Conservation (phyloP, 768 basidiomycete species). For the Leccinum barrowsii region DNA sequence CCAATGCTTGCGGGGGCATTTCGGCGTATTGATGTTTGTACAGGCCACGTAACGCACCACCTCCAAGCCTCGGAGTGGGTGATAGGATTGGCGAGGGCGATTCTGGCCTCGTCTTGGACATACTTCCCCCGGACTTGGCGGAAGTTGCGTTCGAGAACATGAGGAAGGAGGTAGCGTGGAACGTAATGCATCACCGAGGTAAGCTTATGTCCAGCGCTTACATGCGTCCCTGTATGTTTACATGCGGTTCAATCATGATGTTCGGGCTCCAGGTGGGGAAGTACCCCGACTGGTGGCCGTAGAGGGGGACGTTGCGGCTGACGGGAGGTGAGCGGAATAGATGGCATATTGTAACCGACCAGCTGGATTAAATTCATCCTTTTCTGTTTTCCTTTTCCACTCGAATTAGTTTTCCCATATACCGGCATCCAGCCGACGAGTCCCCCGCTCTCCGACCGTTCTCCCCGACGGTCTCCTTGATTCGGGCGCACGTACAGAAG, state of each 20-base stretch:
- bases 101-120: conserved; percentile 51
- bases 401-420: conserved; percentile 60
- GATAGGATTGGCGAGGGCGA: conserved; percentile 65
- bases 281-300: conserved; percentile 66
- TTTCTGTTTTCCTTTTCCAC: neutral
- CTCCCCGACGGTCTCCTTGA: conserved; percentile 62
- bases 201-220: conserved; percentile 9
- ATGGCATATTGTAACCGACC: too few relatives aligned
- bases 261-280: conserved; percentile 56
- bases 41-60: conserved; percentile 20
- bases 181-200: conserved; percentile 74
- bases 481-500: conserved; percentile 60
- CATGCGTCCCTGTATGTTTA: neutral
- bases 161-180: conserved; percentile 66
- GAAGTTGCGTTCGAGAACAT: conserved; percentile 55
- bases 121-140: conserved; percentile 57
- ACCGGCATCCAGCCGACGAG: conserved; percentile 79
- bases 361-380: too few relatives aligned
- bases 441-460: conserved; percentile 67
- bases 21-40: conserved; percentile 2
- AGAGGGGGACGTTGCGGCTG: conserved; percentile 49
- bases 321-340: conserved; percentile 41
- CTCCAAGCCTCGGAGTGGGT: conserved; percentile 31
- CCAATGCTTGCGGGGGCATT: neutral
- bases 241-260: neutral